Base-by-base conservation (phyloP, 2,329 filamentous ascomycete genomes). In the Cercospora sesami region DNA sequence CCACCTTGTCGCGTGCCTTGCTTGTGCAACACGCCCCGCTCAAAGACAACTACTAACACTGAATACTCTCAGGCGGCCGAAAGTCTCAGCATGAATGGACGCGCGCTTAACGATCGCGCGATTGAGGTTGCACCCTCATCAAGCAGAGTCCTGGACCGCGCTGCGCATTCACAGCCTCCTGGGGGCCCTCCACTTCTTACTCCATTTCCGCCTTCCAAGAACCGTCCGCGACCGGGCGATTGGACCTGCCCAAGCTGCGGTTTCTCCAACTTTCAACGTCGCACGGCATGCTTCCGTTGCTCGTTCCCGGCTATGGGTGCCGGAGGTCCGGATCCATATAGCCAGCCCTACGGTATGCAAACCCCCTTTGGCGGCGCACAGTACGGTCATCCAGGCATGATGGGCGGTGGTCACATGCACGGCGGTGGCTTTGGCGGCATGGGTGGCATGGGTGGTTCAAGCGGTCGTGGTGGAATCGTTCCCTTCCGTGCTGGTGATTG, bases 241-340 rank as follows among this genome's bases (percentile, higher is more conserved):
- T 99, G 95, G 95, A 98, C 94, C 68, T 99, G 95, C 84, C 95
- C 95, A 57, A 97, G 94, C 63, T 99, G 95, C 78, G 95, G 95
- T 69, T 99, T 99, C 84, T 97, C 93, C 76, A 99, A 99, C 86
- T 99, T 99, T 85, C 95, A 99, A 83, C 92, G 95, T 76, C 92
- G 95, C 75, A 98, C 95, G 18, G 95, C 94, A 63, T 99, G 95
- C 82, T 99, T 99, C 91, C 91, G 95, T 75, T 99, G 95, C 85
- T 97, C 94, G 1, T 99, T 96, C 88, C 94, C 95, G n/a, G 94
- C 95, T 28, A 93, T 96, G 80, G 90, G 90, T 70, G 89, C 91
- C 39, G 65, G 70, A 21, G 91, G 89, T 16, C 87, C 87, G 48
- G 91, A 93, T 75, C 89, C 90, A 53, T 79, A 79, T 69, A 75